Evolutionary conservation across 352 stramenopile genomes (phyloP), one percentile per base, ranked within the genome.

Genomic region (Thalassiosira exigua): DNA sequence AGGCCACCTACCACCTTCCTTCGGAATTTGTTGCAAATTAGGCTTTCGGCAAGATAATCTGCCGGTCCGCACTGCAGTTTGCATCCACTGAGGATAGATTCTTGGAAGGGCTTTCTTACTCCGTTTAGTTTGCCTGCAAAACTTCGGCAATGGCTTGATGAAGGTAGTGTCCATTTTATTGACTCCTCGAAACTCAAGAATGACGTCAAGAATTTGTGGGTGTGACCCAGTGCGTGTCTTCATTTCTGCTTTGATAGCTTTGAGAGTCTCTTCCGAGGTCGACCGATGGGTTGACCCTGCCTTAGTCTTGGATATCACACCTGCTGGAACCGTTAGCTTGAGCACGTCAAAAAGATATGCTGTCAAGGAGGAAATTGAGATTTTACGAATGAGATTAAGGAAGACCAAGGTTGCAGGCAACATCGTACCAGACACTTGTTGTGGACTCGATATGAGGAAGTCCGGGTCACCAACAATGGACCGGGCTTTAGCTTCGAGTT

Each of bases 51-150:
- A 88, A 56, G 72, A 84, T 14, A 88, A 51, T 51, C 81, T 54
- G 21, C 81, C 81, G 12, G 81, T 88, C 24, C 73, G 36, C 11
- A 71, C 79, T 4, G 62, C 50, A 17, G 54, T 68, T 17, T 88
- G 78, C 64, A 82, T 79, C 81, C 81, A 88, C 50, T 79, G 71
- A 1, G 81, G 81, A 62, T 77, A 58, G 30, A 86, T 86, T n/a
- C 73, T 66, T 33, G 36, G 50, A 0, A 41, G 39, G 27, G 52
- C 52, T 27, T 62, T 64, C 22, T 74, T 69, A 32, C 48, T 68
- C 30, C 30, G 65, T 26, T 36, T 65, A 17, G 11, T 27, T 17
- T 52, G 52, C 32, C 42, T 59, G 60, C 81, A 79, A 69, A 81
- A 29, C 41, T 36, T 50, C 4, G 70, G 72, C 11, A 86, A 56